These are phyloP conservation scores for Austropuccinia psidii DNA, from an alignment of 1,284 basidiomycete genomes.

Conservation along the genomic window DNA sequence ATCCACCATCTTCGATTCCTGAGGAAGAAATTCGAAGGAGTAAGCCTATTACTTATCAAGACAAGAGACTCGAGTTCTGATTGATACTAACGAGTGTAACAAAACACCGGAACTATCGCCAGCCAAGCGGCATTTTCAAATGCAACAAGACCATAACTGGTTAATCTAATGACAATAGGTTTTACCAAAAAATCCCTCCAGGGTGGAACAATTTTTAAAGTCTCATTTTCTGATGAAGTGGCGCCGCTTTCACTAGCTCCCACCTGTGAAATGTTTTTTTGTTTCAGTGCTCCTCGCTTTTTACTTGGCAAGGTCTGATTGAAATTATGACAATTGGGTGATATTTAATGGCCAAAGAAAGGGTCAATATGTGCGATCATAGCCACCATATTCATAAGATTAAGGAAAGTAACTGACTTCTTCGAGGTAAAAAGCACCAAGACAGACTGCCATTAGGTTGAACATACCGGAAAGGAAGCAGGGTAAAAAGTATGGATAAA, in stretches of 20 bases:
- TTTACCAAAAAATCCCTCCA: not conserved
- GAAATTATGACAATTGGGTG: too few species aligned
- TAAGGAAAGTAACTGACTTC: conserved; percentile 8
- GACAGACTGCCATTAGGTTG: not conserved
- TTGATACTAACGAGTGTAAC: conserved; percentile 17
- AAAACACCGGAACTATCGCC: conserved; percentile 24
- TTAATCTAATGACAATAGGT: not conserved
- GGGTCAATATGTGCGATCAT: too few species aligned
- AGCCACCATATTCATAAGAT: too few species aligned
- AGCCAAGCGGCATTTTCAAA: conserved; percentile 25
- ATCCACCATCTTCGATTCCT: conserved; percentile 34
- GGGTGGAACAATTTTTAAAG: not conserved
- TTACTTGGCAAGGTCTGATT: not conserved
- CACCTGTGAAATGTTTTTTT: too few species aligned
- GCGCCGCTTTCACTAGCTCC: too few species aligned
- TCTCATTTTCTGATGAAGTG: not conserved
- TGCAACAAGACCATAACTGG: conserved; percentile 21
- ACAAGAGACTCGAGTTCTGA: not conserved
- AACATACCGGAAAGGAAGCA: not conserved
- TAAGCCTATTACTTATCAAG: not conserved
- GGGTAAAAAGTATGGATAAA: conserved; percentile 12
- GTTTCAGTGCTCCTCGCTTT: not conserved
- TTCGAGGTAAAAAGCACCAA: not conserved
- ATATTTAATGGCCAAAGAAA: too few species aligned
- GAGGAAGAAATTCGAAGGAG: not conserved